Evolutionary conservation across 768 basidiomycete species (phyloP), one percentile per base, ranked within the genome.

Genomic region (Sistotremastrum suecicum): DNA sequence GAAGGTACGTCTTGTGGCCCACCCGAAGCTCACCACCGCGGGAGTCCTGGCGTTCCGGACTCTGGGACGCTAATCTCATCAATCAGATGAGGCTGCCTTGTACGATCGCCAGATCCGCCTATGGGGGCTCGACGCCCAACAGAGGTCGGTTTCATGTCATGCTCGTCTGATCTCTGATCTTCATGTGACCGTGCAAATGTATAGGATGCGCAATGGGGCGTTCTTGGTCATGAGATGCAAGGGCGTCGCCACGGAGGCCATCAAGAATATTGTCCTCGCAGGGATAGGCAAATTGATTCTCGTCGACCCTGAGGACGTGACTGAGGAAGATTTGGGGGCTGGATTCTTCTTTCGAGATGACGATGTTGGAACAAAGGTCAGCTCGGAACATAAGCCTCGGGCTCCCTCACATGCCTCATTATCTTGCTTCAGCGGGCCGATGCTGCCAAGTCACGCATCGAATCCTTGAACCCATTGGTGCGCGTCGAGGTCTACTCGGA

Each of bases 61-160:
- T 11, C 9, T 34, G 67, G 69, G 60, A n/a, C 45, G 5, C 6
- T 36, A n/a, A 28, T 4, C 40, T 45, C 33, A 35, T 31, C 3
- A 49, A 20, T 33, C 48, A 76, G 74, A 76, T 55, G 74, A 81
- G 53, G 79, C 76, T n/a, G 87, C 84, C 9, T 72, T 95, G 29
- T 95, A 98, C 61, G 95, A 98, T 61, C 80, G 94, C 30, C 92
- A 98, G 63, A 95, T 98, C 68, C 78, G 94, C 32, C 66, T 97
- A 54, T 99, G 95, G 95, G 95, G 95, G 39, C 76, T 97, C 37
- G 95, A 97, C 60, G 95, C 95, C 34, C 95, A 99, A 60, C 89
- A 95, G 64, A 75, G 83, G 91, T 87, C 54, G 49, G 67, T 55
- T 51, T 41, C 39, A 5, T 39, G n/a, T 43, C 49, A 46, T 31